Evolutionary conservation across 495 filamentous ascomycete species (phyloP).

Genomic region (Daldinia bambusicola): DNA sequence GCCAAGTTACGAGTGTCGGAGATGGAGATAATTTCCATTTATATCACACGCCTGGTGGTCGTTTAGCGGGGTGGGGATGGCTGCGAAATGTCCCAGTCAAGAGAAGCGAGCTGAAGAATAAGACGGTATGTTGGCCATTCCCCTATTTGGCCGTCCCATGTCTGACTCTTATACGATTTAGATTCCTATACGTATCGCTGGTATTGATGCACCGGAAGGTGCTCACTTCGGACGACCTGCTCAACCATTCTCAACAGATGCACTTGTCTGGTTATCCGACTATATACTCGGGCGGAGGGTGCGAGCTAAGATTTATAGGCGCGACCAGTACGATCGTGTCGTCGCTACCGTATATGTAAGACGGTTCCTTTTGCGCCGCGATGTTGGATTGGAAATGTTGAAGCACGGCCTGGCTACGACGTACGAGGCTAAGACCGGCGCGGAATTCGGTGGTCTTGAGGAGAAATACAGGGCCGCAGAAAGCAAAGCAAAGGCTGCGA

Average conservation of each 20-base stretch:
- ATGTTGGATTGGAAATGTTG: conserved; percentile 92
- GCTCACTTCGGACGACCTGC: conserved; percentile 90
- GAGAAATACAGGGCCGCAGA: conserved; percentile 77
- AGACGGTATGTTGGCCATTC: conserved; percentile 69
- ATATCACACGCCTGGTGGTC: conserved; percentile 92
- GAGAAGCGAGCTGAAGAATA: conserved; percentile 73
- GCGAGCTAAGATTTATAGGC: conserved; percentile 79
- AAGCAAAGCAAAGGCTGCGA: conserved; percentile 71
- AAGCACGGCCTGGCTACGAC: conserved; percentile 83
- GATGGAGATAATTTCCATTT: conserved; percentile 95
- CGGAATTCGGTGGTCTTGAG: conserved; percentile 82
- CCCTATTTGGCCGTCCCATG: conserved; percentile 2
- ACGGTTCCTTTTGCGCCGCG: conserved; percentile 69
- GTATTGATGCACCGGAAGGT: conserved; percentile 90
- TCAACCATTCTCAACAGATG: conserved; percentile 84
- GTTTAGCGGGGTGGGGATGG: conserved; percentile 91
- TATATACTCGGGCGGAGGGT: conserved; percentile 81
- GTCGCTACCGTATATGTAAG: conserved; percentile 87
- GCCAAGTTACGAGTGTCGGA: conserved; percentile 90
- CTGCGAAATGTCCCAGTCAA: conserved; percentile 75
- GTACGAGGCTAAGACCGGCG: conserved; percentile 89
- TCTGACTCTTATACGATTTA: conserved; percentile 43
- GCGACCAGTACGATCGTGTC: conserved; percentile 91
- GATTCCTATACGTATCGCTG: conserved; percentile 89
- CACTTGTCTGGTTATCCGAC: conserved; percentile 76